Evolutionary conservation across 2,329 filamentous ascomycete species (phyloP).

Genomic region (Sarocladium oryzae): DNA sequence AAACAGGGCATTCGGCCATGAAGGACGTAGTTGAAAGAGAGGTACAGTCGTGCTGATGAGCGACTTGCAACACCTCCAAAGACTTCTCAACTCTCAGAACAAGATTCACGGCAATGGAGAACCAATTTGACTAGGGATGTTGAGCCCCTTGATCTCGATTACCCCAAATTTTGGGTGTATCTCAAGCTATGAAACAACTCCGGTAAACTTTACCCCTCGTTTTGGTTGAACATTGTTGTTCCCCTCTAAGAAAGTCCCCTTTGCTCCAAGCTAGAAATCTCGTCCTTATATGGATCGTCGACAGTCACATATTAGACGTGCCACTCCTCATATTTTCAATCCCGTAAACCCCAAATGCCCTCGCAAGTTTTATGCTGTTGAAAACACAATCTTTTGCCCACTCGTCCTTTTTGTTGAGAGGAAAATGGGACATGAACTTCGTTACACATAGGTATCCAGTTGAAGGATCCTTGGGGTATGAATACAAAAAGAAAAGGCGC

Average conservation of each 20-base stretch:
- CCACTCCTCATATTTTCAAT: conserved; percentile 18
- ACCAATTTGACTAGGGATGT: not conserved
- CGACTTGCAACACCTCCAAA: no score
- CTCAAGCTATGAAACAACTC: conserved; percentile 4
- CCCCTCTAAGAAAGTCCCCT: conserved; percentile 20
- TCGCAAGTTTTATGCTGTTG: conserved; percentile 38
- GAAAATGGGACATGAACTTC: conserved; percentile 21
- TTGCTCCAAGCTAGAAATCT: not conserved
- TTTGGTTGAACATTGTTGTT: conserved; percentile 18
- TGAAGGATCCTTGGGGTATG: conserved; percentile 30
- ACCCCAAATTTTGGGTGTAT: not conserved
- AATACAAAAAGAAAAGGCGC: conserved; percentile 19
- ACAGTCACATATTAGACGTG: conserved; percentile 14
- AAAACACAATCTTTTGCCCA: conserved; percentile 32
- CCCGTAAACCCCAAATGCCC: conserved; percentile 25
- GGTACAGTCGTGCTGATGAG: not conserved
- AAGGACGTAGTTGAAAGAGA: not conserved
- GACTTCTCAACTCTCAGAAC: no score
- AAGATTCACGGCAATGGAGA: not conserved
- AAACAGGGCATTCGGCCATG: not conserved
- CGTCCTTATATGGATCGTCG: not conserved
- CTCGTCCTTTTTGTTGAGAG: conserved; percentile 21
- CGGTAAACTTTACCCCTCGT: conserved; percentile 17
- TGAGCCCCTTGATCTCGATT: conserved; percentile 2
- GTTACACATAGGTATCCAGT: conserved; percentile 32